phyloP scores from a whole-genome alignment of 1,139 yeast genomes.

The Suzukiozyma palmioleophila region DNA sequence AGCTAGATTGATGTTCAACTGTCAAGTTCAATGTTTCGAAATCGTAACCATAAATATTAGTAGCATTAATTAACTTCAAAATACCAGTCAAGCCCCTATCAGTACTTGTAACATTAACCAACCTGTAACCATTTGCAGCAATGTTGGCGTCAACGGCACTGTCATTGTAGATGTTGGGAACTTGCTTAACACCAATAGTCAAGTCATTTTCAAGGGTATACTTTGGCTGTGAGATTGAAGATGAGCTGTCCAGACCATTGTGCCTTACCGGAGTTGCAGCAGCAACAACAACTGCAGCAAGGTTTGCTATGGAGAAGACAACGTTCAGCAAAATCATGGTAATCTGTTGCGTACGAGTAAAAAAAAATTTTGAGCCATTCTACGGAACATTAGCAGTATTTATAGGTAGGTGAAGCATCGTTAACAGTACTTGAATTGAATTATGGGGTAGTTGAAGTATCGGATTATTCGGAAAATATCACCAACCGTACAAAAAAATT shows the following conservation, averaged over 20 bases:
- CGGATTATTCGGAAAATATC: too few species aligned
- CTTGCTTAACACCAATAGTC: slow-evolving; percentile 19
- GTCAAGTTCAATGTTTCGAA: slow-evolving; percentile 20
- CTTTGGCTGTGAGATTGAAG: slow-evolving; percentile 6
- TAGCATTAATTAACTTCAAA: slow-evolving; percentile 17
- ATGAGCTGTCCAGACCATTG: neutral
- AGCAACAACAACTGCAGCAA: neutral
- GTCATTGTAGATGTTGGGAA: slow-evolving; percentile 22
- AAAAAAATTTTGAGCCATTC: too few species aligned
- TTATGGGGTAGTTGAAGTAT: too few species aligned
- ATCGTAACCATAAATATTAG: slow-evolving; percentile 29
- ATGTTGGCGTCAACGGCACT: slow-evolving; percentile 24
- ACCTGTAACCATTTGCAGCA: slow-evolving; percentile 21
- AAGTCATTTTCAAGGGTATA: slow-evolving; percentile 13
- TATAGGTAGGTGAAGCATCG: too few species aligned
- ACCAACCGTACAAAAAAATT: too few species aligned
- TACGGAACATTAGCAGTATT: too few species aligned
- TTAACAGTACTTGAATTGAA: too few species aligned
- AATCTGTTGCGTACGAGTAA: neutral
- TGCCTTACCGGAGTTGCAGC: neutral
- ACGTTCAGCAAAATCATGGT: neutral
- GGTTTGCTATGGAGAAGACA: neutral
- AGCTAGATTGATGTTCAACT: slow-evolving; percentile 22
- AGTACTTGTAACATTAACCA: slow-evolving; percentile 14
- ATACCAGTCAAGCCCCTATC: slow-evolving; percentile 18